Evolutionary conservation across 2,329 filamentous ascomycete genomes (phyloP).

Genomic region (Ophiocordyceps robertsii): DNA sequence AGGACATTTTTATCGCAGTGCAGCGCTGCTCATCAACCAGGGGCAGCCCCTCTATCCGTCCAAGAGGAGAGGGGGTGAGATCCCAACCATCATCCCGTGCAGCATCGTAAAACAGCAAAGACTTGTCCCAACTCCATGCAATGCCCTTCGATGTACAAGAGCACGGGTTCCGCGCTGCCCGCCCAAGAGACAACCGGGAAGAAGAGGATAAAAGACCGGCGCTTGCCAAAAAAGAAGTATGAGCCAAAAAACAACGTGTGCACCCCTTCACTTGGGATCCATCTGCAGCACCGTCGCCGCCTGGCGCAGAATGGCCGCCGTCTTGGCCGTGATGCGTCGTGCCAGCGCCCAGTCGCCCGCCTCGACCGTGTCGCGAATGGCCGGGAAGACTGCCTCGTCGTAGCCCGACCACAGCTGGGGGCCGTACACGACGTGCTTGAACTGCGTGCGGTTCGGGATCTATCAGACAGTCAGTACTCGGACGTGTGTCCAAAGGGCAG

Average conservation of each 20-base stretch:
- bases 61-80: not conserved
- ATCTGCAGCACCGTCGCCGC: slow-evolving; percentile 33
- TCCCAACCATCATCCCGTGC: slow-evolving; percentile 1
- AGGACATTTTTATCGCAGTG: too few species aligned
- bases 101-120: slow-evolving; percentile 1
- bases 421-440: slow-evolving; percentile 84
- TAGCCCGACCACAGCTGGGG: slow-evolving; percentile 58
- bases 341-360: slow-evolving; percentile 56
- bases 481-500: not conserved
- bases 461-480: slow-evolving; percentile 18
- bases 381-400: slow-evolving; percentile 38
- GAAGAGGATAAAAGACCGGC: slow-evolving; percentile 4
- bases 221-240: not conserved
- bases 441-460: slow-evolving; percentile 80
- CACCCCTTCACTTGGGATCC: slow-evolving; percentile 6
- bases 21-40: too few species aligned
- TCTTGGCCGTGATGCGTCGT: slow-evolving; percentile 55
- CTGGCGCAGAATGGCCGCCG: slow-evolving; percentile 50
- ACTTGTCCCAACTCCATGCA: slow-evolving; percentile 18
- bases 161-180: not conserved
- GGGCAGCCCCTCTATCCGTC: too few species aligned
- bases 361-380: slow-evolving; percentile 70
- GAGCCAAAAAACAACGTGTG: slow-evolving; percentile 4
- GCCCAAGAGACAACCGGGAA: slow-evolving; percentile 2
- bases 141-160: slow-evolving; percentile 8